Evolutionary conservation across 805 yeast genomes (phyloP), one percentile per base, ranked within the genome.

Genomic region (Spathaspora hagerdaliae): DNA sequence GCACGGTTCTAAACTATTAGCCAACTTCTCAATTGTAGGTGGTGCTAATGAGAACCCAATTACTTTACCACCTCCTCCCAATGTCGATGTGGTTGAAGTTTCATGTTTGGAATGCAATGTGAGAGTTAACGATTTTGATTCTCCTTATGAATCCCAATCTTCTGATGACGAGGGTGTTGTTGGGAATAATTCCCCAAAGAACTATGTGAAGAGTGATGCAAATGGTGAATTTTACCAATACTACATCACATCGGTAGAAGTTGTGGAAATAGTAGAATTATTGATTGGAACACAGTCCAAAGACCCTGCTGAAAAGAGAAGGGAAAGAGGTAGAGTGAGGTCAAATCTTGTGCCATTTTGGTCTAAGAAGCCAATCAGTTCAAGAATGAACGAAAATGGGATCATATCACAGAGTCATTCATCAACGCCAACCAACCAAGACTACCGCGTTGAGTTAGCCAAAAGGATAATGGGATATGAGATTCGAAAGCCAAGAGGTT

Each of bases 241-340:
- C 57, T 82, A 81, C 63, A 78, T 82, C 45, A 82, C 87, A 1
- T 75, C 82, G 45, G 86, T 82, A 32, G 87, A 82, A 56, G 85
- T 82, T 15, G 76, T 82, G 50, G 81, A 77, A 59, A 77, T 82
- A 51, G 83, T 82, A 29, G 87, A 82, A 61, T 58, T 81, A 42
- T 58, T 82, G 39, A 79, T 82, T 50, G 83, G 83, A 6, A 68
- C 75, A 2, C 72, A 72, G 46, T 56, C 60, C 31, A 63, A 62
- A 44, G 75, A 75, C 45, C 71, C 78, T 5, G 69, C 68, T 6
- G 82, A 77, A 45, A 73, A 80, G 49, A 73, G 87, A 49, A 72
- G 77, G 48, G 87, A 82, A 56, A 59, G 85, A 40, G 87, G 87
- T n/a, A 65, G 87, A 46, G 77, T 82, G 38, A 67, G 87, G 61